These are phyloP conservation scores for Coemansia linderi DNA, from an alignment of 371 early-diverging fungal species.

Conservation along the genomic window DNA sequence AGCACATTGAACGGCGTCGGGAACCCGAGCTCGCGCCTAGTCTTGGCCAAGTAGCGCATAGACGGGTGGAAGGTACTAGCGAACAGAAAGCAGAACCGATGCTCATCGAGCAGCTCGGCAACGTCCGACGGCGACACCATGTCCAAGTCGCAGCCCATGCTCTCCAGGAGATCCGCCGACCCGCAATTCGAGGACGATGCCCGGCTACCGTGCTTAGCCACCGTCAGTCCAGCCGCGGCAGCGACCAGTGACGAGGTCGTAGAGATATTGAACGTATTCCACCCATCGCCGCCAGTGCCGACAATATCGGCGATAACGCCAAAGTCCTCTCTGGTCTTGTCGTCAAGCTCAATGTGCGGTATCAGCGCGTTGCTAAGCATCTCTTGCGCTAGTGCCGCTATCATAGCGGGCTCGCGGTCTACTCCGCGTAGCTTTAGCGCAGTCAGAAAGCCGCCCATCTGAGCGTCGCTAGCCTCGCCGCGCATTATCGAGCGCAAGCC, in stretches of 20 bases:
- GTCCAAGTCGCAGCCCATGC: conserved; percentile 73
- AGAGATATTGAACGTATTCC: conserved; percentile 94
- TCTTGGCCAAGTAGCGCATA: conserved; percentile 78
- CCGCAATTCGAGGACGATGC: conserved; percentile 93
- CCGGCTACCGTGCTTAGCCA: conserved; percentile 96
- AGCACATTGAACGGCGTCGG: conserved; percentile 94
- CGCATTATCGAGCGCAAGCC: conserved; percentile 78
- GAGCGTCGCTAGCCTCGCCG: conserved; percentile 73
- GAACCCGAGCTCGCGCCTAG: conserved; percentile 87
- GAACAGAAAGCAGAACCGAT: conserved; percentile 90
- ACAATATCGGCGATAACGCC: conserved; percentile 82
- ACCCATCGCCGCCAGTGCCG: conserved; percentile 98
- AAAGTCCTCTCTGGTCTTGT: conserved; percentile 53
- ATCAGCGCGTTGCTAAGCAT: conserved; percentile 66
- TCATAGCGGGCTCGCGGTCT: conserved; percentile 75
- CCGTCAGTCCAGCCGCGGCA: conserved; percentile 89
- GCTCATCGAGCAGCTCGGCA: conserved; percentile 62
- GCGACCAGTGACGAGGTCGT: conserved; percentile 90
- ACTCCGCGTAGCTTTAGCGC: conserved; percentile 69
- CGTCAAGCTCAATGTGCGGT: conserved; percentile 57
- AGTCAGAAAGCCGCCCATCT: conserved; percentile 83
- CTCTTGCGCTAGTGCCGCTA: conserved; percentile 75
- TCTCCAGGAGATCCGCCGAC: conserved; percentile 91
- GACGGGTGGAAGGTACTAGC: conserved; percentile 91
- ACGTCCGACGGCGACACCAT: conserved; percentile 69